phyloP scores from a whole-genome alignment of 2,329 filamentous ascomycete genomes.

The Pseudogymnoascus sp. region DNA sequence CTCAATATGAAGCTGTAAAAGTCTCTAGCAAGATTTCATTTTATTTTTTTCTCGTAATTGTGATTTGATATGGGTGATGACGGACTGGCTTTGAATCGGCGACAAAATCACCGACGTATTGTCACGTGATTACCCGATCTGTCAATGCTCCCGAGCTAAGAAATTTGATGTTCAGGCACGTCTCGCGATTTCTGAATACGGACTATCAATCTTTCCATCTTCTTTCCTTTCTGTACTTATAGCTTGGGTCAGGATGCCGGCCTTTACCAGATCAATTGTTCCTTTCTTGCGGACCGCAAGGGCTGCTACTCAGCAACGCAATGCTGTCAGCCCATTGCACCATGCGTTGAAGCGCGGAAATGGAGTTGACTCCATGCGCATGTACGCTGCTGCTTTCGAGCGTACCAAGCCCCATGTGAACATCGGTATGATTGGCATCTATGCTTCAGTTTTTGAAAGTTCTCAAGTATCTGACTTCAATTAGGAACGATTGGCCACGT shows the following conservation, averaged over 20 bases:
- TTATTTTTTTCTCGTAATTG: background rate
- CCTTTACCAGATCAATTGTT: slow-evolving; percentile 66
- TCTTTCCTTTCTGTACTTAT: slow-evolving; percentile 14
- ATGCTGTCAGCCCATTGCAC: slow-evolving; percentile 67
- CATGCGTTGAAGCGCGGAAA: slow-evolving; percentile 55
- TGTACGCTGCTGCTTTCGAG: slow-evolving; percentile 62
- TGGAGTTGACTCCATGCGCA: slow-evolving; percentile 54
- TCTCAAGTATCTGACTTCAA: slow-evolving; percentile 12
- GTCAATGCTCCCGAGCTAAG: slow-evolving; percentile 4
- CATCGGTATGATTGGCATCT: slow-evolving; percentile 56
- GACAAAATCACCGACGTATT: background rate
- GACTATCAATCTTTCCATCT: slow-evolving; percentile 9
- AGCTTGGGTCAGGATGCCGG: slow-evolving; percentile 56
- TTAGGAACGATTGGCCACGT: slow-evolving; percentile 95
- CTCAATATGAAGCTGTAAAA: background rate
- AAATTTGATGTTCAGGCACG: slow-evolving; percentile 9
- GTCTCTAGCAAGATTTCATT: background rate
- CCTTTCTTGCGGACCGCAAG: slow-evolving; percentile 78
- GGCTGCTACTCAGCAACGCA: slow-evolving; percentile 59
- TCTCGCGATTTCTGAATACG: slow-evolving; percentile 1
- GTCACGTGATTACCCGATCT: slow-evolving; percentile 2
- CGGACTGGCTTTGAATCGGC: slow-evolving; percentile 1
- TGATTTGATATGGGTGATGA: background rate
- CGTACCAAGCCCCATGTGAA: slow-evolving; percentile 96
- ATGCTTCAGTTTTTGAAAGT: background rate